These are phyloP conservation scores for Ajuga chamaepitys DNA, from an alignment of 257 asterid species.

Conservation along the genomic window DNA sequence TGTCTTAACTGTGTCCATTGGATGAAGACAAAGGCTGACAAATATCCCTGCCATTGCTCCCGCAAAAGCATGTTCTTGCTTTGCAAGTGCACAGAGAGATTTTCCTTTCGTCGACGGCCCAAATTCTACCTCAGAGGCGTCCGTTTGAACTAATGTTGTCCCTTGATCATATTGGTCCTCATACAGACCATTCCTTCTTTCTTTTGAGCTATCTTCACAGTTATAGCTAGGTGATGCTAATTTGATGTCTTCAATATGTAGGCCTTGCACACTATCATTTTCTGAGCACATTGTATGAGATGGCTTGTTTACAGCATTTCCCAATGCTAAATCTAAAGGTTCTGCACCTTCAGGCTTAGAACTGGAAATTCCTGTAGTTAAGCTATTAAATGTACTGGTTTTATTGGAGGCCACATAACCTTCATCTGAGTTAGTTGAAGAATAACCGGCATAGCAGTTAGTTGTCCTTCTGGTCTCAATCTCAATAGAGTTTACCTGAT, in stretches of 20 bases:
- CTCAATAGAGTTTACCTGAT: conserved; percentile 16
- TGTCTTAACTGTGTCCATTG: conserved; percentile 89
- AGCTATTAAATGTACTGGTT: conserved; percentile 15
- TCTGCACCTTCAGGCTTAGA: conserved; percentile 19
- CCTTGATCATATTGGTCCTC: conserved; percentile 19
- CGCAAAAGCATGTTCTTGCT: conserved; percentile 88
- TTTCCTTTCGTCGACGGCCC: conserved; percentile 29
- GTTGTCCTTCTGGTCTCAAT: conserved; percentile 17
- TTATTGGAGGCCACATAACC: conserved; percentile 10
- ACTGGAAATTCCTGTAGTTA: conserved; percentile 15
- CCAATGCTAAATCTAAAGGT: conserved; percentile 13
- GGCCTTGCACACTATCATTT: conserved; percentile 9
- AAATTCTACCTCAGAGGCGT: conserved; percentile 23
- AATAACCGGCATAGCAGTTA: conserved; percentile 1
- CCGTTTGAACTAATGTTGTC: conserved; percentile 4
- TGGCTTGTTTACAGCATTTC: conserved; percentile 18
- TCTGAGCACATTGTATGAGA: conserved; percentile 21
- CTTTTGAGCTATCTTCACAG: conserved; percentile 18
- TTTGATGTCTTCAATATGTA: conserved; percentile 19
- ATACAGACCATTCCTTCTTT: conserved; percentile 8
- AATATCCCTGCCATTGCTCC: conserved; percentile 95
- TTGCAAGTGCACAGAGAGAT: conserved; percentile 40
- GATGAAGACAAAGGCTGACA: conserved; percentile 91
- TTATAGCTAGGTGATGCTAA: conserved; percentile 14
- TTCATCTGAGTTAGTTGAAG: conserved; percentile 13